Evolutionary conservation across 108 stramenopile genomes (phyloP).

Genomic region (Cylindrotheca closterium): DNA sequence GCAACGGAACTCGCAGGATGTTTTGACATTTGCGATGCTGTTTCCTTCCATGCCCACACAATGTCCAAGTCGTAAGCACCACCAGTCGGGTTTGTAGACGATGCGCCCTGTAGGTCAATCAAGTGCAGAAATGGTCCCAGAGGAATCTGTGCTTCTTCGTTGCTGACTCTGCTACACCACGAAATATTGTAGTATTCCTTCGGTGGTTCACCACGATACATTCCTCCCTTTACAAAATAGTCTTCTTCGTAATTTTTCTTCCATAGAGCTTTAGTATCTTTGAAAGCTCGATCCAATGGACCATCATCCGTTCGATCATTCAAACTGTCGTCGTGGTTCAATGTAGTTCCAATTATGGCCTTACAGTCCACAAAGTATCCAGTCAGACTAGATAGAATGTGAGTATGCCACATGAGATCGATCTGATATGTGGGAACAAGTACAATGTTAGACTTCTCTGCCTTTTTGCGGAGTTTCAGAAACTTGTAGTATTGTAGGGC

Average conservation of each 20-base stretch:
- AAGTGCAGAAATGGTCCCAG: not conserved
- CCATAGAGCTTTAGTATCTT: conserved; percentile 44
- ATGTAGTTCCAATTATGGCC: conserved; percentile 23
- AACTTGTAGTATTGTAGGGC: conserved; percentile 31
- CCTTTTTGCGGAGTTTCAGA: conserved; percentile 18
- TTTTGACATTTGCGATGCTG: not conserved
- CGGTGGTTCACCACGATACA: conserved; percentile 73
- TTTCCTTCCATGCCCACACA: conserved; percentile 3
- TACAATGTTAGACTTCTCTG: not conserved
- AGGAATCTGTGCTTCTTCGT: not conserved
- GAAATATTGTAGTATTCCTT: conserved; percentile 17
- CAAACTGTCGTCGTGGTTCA: conserved; percentile 64
- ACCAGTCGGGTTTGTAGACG: not conserved
- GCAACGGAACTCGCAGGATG: not conserved
- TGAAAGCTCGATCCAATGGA: conserved; percentile 35
- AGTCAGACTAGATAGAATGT: conserved; percentile 32
- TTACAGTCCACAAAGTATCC: conserved; percentile 44
- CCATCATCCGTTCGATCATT: conserved; percentile 49
- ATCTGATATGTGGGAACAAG: conserved; percentile 60
- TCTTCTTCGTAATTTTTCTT: conserved; percentile 29
- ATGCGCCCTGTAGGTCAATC: not conserved
- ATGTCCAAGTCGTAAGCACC: not conserved
- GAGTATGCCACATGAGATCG: conserved; percentile 62
- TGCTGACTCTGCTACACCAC: conserved; percentile 12
- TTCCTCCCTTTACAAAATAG: conserved; percentile 48